Percentiles rank a stretch among this genome's conserved stretches.
phyloP scores from a whole-genome alignment of 768 basidiomycete species.

The Suillus subluteus region DNA sequence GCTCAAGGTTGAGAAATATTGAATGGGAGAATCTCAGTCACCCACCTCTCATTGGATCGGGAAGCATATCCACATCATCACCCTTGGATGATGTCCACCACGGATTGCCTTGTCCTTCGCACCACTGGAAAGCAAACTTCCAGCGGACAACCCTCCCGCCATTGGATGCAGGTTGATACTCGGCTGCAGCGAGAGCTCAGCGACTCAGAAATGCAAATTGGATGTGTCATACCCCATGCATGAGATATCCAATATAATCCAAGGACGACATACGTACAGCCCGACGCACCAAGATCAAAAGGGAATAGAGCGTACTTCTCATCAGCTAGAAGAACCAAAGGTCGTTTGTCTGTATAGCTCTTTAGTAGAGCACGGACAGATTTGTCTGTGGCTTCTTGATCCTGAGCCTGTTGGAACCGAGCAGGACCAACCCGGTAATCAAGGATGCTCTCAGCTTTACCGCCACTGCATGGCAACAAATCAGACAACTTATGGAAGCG shows the following conservation, averaged over 20 bases:
- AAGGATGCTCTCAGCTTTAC: constrained; percentile 64
- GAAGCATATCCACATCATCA: neutral
- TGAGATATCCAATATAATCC: constrained; percentile 71
- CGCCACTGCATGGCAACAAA: constrained; percentile 51
- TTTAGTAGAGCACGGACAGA: constrained; percentile 72
- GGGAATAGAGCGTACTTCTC: constrained; percentile 77
- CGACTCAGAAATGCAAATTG: constrained; percentile 4
- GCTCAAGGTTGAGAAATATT: neutral
- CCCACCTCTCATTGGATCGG: neutral
- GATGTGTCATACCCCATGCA: constrained; percentile 44
- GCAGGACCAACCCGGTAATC: constrained; percentile 42
- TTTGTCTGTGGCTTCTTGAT: constrained; percentile 70
- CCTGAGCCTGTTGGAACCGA: constrained; percentile 50
- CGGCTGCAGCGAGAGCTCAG: constrained; percentile 44
- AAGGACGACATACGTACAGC: constrained; percentile 54
- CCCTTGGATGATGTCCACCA: constrained; percentile 45
- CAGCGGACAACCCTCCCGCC: constrained; percentile 67
- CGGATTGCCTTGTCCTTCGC: constrained; percentile 64
- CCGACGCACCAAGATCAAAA: constrained; percentile 56
- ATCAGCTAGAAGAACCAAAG: constrained; percentile 73
- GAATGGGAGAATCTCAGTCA: too few relatives aligned
- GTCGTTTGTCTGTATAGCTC: constrained; percentile 55
- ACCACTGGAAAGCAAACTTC: constrained; percentile 88
- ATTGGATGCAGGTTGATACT: constrained; percentile 58
- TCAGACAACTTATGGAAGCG: constrained; percentile 7